Evolutionary conservation across 495 filamentous ascomycete genomes (phyloP).

Genomic region (Penicillium roqueforti): DNA sequence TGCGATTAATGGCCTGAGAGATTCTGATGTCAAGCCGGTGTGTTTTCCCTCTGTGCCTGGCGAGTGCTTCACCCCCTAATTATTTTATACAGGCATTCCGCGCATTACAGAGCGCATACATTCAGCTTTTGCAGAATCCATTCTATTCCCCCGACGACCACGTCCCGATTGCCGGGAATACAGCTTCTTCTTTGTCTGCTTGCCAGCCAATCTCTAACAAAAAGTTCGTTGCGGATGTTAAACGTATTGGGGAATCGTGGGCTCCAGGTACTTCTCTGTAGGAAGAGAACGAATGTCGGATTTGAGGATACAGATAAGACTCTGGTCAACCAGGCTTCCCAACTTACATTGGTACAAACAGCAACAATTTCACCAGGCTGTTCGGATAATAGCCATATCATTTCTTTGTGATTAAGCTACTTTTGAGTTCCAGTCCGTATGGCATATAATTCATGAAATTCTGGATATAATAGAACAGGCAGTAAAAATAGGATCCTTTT

Average conservation of each 20-base stretch:
- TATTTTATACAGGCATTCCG: conserved; percentile 63
- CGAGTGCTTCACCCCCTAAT: conserved; percentile 3
- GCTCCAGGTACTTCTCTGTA: conserved; percentile 50
- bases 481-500: not conserved
- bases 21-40: conserved; percentile 78
- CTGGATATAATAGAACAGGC: not conserved
- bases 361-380: not conserved
- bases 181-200: conserved; percentile 28
- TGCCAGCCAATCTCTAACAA: conserved; percentile 69
- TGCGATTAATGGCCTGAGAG: conserved; percentile 57
- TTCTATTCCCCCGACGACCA: conserved; percentile 92
- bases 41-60: conserved; percentile 22
- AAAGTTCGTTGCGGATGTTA: conserved; percentile 77
- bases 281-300: not conserved
- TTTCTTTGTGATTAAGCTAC: not conserved
- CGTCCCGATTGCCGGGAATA: conserved; percentile 41
- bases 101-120: conserved; percentile 87
- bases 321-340: too few species aligned
- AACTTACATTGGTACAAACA: not conserved
- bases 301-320: not conserved
- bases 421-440: too few species aligned
- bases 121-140: conserved; percentile 84
- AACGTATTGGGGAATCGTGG: conserved; percentile 72
- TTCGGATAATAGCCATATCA: not conserved
- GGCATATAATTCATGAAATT: not conserved